Evolutionary conservation across 257 asterid species (phyloP).

Genomic region (Jacaranda mimosifolia): DNA sequence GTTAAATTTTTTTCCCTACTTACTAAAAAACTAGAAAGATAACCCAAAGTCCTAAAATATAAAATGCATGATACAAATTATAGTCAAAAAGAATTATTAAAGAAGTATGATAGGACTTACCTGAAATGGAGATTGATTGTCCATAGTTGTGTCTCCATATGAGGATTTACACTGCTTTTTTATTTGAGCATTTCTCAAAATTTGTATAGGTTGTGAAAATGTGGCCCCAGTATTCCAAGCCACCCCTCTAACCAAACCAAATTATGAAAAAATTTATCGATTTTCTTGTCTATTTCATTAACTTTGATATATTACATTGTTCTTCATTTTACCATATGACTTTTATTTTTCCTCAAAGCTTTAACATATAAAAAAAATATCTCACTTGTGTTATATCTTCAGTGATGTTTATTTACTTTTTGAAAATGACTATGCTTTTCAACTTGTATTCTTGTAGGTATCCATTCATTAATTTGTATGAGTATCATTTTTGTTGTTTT

Average conservation of each 20-base stretch:
- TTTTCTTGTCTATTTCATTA: neutral
- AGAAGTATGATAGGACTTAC: neutral
- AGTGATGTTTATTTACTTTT: constrained; percentile 15
- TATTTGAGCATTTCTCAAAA: too few relatives aligned
- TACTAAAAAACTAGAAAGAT: constrained; percentile 14
- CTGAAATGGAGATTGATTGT: neutral
- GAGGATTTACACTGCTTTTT: too few relatives aligned
- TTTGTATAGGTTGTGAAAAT: too few relatives aligned
- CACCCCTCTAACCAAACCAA: neutral
- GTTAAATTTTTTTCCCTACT: neutral
- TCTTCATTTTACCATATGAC: neutral
- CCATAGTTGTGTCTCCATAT: too few relatives aligned
- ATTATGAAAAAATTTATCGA: neutral
- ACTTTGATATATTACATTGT: constrained; percentile 12
- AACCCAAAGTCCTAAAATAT: neutral
- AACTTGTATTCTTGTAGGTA: constrained; percentile 63
- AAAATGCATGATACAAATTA: neutral
- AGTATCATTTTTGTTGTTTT: too few relatives aligned
- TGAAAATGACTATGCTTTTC: constrained; percentile 29
- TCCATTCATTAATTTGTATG: constrained; percentile 29
- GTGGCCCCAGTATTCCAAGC: too few relatives aligned
- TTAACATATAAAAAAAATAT: neutral
- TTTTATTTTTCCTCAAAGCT: neutral
- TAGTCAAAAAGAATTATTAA: constrained; percentile 5
- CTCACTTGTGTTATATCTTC: neutral